A percentile compares a stretch with the other conserved stretches of the same genome.
Evolutionary conservation across 768 basidiomycete genomes (phyloP).

Genomic region (Boletus coccyginus): DNA sequence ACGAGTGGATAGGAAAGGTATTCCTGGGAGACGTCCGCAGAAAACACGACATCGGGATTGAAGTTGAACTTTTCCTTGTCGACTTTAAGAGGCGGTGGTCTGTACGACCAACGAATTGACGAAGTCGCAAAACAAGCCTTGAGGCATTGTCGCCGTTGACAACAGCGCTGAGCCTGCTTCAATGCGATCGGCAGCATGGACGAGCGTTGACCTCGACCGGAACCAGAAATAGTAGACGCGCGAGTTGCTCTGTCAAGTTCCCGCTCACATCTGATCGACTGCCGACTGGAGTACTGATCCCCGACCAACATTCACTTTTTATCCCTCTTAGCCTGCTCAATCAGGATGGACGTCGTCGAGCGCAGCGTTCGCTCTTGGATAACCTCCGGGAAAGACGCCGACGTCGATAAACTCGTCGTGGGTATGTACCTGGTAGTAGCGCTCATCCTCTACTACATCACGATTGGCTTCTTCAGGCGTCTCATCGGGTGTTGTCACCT

Average conservation of each 20-base stretch:
- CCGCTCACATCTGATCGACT: constrained; percentile 8
- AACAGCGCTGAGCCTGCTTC: constrained; percentile 16
- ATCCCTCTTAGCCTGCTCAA: neutral
- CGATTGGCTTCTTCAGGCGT: constrained; percentile 38
- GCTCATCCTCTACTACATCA: neutral
- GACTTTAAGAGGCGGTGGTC: constrained; percentile 7
- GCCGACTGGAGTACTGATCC: neutral
- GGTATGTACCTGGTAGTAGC: constrained; percentile 40
- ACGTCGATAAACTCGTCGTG: constrained; percentile 55
- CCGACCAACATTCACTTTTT: neutral
- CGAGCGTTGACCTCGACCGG: neutral
- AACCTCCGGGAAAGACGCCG: constrained; percentile 56
- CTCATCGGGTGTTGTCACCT: constrained; percentile 51
- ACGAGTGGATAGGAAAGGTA: constrained; percentile 54
- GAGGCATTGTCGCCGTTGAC: constrained; percentile 20
- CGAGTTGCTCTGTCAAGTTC: neutral
- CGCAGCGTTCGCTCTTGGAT: constrained; percentile 73
- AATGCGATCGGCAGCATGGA: constrained; percentile 24
- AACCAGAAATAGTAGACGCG: constrained; percentile 2
- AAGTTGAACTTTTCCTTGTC: constrained; percentile 72
- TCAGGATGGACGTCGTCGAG: constrained; percentile 42
- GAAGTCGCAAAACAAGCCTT: constrained; percentile 27
- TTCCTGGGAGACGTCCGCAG: constrained; percentile 42
- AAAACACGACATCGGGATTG: constrained; percentile 59
- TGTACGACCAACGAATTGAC: constrained; percentile 11